Base-by-base conservation (phyloP, 2,329 filamentous ascomycete species). In the Aschersonia sp. region DNA sequence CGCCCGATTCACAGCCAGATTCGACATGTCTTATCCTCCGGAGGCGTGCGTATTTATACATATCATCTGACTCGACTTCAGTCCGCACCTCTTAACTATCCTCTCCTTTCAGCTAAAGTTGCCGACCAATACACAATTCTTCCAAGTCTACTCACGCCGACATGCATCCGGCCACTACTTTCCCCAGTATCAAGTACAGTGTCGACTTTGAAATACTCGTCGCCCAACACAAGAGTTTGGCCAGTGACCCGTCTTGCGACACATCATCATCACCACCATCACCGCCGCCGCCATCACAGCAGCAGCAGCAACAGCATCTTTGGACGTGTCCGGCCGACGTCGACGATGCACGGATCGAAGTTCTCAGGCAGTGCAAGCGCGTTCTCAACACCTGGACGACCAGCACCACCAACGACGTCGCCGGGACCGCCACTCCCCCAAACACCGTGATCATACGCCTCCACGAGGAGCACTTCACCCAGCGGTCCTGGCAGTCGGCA, bases 401-500 rank as follows among this genome's bases (percentile, higher is more conserved):
- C 30, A 22, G 22, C 22, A 22, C 22, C 22, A 22, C 22, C 22
- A 2, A 22, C 2, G 2, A 22, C 22, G 22, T 22, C 22, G 22
- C 22, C 22, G 22, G 22, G 22, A 22, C 22, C 22, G 22, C 22
- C 22, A 22, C 22, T 22, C 22, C 22, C 22, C 22, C 22, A 22
- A 22, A 22, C 22, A 22, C 9, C 6, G 45, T 37, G 30, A 47
- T 47, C 9, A 47, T 47, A n/a, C 45, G 45, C 12, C 32, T 35
- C 41, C 32, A 47, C 30, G 31, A 47, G 22, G 30, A 41, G 9
- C 45, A 47, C 41, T 12, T 37, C 12, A 43, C 45, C 7, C 22
- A 37, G 22, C 6, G 45, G 12, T 47, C 45, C 9, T 43, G 45
- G 45, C 45, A 47, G 22, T 47, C 45, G 12, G 45, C 45, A 9